Conservation (phyloP, 2,329 filamentous ascomycete genomes). For the Coniochaeta hoffmannii region DNA sequence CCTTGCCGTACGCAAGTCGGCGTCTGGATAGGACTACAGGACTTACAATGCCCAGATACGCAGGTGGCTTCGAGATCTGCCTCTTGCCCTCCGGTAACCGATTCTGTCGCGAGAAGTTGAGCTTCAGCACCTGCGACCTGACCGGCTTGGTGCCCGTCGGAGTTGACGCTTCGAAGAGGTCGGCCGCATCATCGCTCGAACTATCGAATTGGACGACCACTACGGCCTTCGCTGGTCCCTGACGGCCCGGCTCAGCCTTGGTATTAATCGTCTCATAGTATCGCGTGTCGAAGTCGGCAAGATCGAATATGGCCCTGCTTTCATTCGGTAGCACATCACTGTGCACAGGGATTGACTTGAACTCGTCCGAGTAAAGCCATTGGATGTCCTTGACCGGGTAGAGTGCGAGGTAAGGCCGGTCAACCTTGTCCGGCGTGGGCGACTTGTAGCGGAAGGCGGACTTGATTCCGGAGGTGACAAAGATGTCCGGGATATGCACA, state of each 20-base stretch:
- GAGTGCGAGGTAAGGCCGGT: slow-evolving; percentile 7
- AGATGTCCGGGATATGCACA: slow-evolving; percentile 11
- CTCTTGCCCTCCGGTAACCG: not conserved
- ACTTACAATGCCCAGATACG: not conserved
- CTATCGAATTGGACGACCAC: not conserved
- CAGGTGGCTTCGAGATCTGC: not conserved
- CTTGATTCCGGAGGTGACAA: slow-evolving; percentile 5
- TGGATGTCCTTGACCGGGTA: slow-evolving; percentile 9
- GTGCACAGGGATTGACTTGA: slow-evolving; percentile 7
- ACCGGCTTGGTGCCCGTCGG: not conserved
- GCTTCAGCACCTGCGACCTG: not conserved
- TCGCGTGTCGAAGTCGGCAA: slow-evolving; percentile 9
- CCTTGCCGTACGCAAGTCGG: not conserved
- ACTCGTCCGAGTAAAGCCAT: slow-evolving; percentile 6
- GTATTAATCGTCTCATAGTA: slow-evolving; percentile 6
- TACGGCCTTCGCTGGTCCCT: not conserved
- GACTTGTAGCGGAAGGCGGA: slow-evolving; percentile 5
- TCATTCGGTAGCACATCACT: slow-evolving; percentile 8
- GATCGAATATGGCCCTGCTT: slow-evolving; percentile 7
- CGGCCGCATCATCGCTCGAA: not conserved
- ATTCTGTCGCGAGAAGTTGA: slow-evolving; percentile 3
- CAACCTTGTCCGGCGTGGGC: not conserved
- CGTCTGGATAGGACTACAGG: not conserved
- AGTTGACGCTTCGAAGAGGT: not conserved
- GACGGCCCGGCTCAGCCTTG: not conserved